A percentile compares a stretch with the other conserved stretches of the same genome.
Evolutionary conservation across 1,284 basidiomycete genomes (phyloP).

Genomic region (Boletus austroedulis): DNA sequence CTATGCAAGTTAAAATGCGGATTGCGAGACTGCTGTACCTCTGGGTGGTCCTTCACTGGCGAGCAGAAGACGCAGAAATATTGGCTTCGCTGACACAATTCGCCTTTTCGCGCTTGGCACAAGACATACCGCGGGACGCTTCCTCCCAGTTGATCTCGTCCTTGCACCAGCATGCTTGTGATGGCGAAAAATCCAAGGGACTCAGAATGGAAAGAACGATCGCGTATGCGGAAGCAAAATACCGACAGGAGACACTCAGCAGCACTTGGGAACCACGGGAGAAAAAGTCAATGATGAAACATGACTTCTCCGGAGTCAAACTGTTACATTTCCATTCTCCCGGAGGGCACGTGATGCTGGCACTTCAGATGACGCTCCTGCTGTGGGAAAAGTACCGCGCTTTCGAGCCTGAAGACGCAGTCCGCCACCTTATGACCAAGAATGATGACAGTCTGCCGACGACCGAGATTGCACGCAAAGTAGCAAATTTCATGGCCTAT

Average conservation of each 20-base stretch:
- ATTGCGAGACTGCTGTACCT: slow-evolving; percentile 64
- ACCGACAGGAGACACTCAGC: slow-evolving; percentile 21
- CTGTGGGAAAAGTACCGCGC: slow-evolving; percentile 36
- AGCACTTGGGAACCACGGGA: slow-evolving; percentile 31
- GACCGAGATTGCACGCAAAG: slow-evolving; percentile 29
- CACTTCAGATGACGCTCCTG: slow-evolving; percentile 43
- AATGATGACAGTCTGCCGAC: slow-evolving; percentile 20
- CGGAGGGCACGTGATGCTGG: slow-evolving; percentile 41
- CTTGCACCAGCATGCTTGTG: slow-evolving; percentile 26
- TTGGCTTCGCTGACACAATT: slow-evolving; percentile 42
- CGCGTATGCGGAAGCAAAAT: slow-evolving; percentile 21
- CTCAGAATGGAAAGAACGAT: slow-evolving; percentile 31
- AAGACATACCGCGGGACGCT: slow-evolving; percentile 33
- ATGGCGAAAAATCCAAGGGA: slow-evolving; percentile 23
- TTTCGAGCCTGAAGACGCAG: slow-evolving; percentile 44
- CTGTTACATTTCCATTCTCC: slow-evolving; percentile 35
- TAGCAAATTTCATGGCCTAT: slow-evolving; percentile 36
- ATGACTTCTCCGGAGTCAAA: slow-evolving; percentile 26
- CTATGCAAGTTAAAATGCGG: slow-evolving; percentile 58
- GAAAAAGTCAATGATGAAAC: slow-evolving; percentile 30
- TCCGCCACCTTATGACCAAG: slow-evolving; percentile 38
- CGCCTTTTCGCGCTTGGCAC: slow-evolving; percentile 26
- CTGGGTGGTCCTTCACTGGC: slow-evolving; percentile 81
- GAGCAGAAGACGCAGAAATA: slow-evolving; percentile 44
- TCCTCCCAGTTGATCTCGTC: slow-evolving; percentile 24